Conservation (phyloP, 306 rosid genomes). For the Vigna mungo region DNA sequence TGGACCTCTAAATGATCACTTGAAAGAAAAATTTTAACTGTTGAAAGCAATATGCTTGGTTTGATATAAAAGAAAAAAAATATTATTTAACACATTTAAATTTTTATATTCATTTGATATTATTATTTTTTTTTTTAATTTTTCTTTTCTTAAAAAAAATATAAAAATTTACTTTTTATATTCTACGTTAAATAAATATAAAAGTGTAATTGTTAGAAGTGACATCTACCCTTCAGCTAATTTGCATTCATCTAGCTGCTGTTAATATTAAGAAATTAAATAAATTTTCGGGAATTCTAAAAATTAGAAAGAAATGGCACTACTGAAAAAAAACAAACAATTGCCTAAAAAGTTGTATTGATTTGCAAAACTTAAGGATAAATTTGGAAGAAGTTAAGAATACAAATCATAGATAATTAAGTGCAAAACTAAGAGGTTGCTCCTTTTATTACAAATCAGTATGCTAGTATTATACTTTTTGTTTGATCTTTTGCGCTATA, state of each 20-base stretch:
- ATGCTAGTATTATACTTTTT: neutral
- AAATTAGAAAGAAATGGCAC: neutral
- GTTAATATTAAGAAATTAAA: neutral
- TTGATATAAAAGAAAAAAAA: neutral
- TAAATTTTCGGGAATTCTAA: neutral
- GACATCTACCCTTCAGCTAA: neutral
- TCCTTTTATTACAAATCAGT: neutral
- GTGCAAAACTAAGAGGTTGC: neutral
- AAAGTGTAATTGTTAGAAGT: no score
- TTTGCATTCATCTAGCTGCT: neutral
- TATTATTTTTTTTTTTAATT: no score
- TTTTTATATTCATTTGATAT: no score
- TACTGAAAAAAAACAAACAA: neutral
- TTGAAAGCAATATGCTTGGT: neutral
- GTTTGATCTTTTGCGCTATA: conserved; percentile 38
- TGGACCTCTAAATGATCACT: neutral
- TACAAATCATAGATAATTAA: neutral
- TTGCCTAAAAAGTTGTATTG: neutral
- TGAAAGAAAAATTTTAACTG: neutral
- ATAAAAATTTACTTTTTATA: no score
- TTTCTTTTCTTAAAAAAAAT: no score
- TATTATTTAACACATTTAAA: no score
- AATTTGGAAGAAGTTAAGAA: neutral
- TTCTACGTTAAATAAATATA: no score
- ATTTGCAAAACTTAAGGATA: neutral